Evolutionary conservation across 495 filamentous ascomycete genomes (phyloP).

Genomic region (Aspergillus ellipticus): DNA sequence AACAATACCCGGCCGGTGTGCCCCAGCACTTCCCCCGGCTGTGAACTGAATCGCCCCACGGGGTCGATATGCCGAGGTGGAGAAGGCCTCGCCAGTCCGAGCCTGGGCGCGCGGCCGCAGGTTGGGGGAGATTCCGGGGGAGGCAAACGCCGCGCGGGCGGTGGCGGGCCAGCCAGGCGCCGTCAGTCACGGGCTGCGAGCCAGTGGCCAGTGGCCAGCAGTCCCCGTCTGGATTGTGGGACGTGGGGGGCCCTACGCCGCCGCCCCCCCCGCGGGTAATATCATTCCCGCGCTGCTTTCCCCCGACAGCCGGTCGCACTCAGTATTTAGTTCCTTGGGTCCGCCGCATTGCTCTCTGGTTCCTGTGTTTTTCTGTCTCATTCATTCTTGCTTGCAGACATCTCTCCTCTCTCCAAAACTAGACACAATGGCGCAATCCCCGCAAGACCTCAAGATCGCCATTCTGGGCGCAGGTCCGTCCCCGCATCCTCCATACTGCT

Average conservation of each 20-base stretch:
- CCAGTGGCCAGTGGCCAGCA: no score
- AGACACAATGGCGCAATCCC: slow-evolving; percentile 25
- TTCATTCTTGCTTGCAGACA: background rate
- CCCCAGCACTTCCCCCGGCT: background rate
- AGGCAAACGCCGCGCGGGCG: background rate
- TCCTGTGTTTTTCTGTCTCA: background rate
- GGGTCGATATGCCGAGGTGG: slow-evolving; percentile 11
- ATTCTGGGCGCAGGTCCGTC: slow-evolving; percentile 39
- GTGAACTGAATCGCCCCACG: slow-evolving; percentile 11
- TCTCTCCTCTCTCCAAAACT: background rate
- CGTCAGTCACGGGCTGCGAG: no score
- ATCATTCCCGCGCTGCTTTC: slow-evolving; percentile 4
- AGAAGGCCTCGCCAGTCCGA: background rate
- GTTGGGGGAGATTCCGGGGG: no score
- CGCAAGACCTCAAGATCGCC: slow-evolving; percentile 42
- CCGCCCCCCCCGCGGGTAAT: slow-evolving; percentile 10
- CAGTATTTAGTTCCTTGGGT: slow-evolving; percentile 1
- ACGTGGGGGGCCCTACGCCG: slow-evolving; percentile 17
- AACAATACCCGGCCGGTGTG: background rate
- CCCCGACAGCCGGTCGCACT: background rate
- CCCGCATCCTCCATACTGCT: background rate
- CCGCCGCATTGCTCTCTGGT: background rate
- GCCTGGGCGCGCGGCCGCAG: no score
- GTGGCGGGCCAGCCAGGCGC: background rate
- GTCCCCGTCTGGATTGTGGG: slow-evolving; percentile 22